phyloP scores from a whole-genome alignment of 495 filamentous ascomycete genomes.

The Penicillium herquei region DNA sequence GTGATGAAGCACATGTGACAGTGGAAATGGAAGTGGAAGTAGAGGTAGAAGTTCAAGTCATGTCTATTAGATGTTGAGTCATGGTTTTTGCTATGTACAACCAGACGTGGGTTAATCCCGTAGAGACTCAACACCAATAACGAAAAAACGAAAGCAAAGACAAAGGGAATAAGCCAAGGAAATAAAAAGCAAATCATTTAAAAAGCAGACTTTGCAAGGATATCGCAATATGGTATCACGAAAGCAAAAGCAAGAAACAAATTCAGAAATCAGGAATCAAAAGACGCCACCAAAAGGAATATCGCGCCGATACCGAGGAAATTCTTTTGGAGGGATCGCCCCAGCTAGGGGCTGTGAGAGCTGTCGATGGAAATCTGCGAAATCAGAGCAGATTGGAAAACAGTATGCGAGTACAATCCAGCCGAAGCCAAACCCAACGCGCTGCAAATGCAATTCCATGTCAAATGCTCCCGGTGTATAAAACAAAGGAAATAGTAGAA shows the following conservation, averaged over 20 bases:
- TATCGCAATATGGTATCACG: slow-evolving; percentile 48
- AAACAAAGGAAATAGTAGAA: slow-evolving; percentile 8
- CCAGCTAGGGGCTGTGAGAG: slow-evolving; percentile 12
- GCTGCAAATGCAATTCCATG: slow-evolving; percentile 30
- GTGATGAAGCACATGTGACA: neutral
- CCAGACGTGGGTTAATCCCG: slow-evolving; percentile 4
- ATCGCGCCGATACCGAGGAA: slow-evolving; percentile 24
- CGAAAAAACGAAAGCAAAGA: neutral
- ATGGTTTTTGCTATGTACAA: slow-evolving; percentile 24
- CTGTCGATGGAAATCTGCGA: slow-evolving; percentile 7
- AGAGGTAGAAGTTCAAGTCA: neutral
- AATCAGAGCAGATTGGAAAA: slow-evolving; percentile 12
- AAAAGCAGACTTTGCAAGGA: no score
- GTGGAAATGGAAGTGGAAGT: neutral
- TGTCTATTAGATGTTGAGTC: slow-evolving; percentile 5
- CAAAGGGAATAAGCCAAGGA: slow-evolving; percentile 3
- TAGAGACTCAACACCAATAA: slow-evolving; percentile 11
- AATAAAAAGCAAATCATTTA: neutral
- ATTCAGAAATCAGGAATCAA: slow-evolving; percentile 10
- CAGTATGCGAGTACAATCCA: slow-evolving; percentile 24
- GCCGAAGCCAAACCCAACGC: slow-evolving; percentile 27
- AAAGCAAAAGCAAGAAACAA: slow-evolving; percentile 22
- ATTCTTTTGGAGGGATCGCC: slow-evolving; percentile 20
- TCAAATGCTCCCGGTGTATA: slow-evolving; percentile 21
- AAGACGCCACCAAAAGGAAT: slow-evolving; percentile 32